A percentile compares a stretch with the other conserved stretches of the same genome.
Evolutionary conservation across 768 basidiomycete genomes (phyloP).

Genomic region (Daedaleopsis sinensis): DNA sequence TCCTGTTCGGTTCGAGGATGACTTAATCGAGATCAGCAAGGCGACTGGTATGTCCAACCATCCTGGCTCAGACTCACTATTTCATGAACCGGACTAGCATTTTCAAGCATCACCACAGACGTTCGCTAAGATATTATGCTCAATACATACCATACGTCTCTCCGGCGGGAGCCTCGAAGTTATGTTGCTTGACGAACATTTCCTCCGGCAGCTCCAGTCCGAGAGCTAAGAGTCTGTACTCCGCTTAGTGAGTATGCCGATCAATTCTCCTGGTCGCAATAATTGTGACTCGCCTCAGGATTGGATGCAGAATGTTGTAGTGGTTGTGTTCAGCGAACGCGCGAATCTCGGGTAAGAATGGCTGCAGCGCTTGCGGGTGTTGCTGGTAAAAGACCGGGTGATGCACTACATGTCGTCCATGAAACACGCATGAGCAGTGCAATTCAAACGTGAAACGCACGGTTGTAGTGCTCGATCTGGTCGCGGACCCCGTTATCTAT

Average conservation of each 20-base stretch:
- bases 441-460: conserved; percentile 30
- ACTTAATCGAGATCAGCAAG: conserved; percentile 27
- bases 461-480: conserved; percentile 46
- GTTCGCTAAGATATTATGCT: no score
- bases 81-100: conserved; percentile 63
- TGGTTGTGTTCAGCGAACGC: conserved; percentile 34
- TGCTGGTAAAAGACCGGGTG: conserved; percentile 23
- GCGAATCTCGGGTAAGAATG: conserved; percentile 34
- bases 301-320: conserved; percentile 30
- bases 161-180: conserved; percentile 28
- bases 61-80: conserved; percentile 46
- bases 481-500: conserved; percentile 63
- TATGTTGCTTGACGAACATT: conserved; percentile 33
- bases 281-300: conserved; percentile 33
- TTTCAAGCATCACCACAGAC: background rate
- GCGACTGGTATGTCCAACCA: background rate
- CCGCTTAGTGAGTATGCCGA: background rate
- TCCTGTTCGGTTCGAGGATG: conserved; percentile 34
- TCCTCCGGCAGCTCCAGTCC: conserved; percentile 39
- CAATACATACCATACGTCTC: conserved; percentile 33
- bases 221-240: conserved; percentile 31
- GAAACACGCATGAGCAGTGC: no score
- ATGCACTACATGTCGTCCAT: conserved; percentile 26
- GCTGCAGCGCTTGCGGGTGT: conserved; percentile 32
- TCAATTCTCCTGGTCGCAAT: conserved; percentile 11